Evolutionary conservation across 2,329 filamentous ascomycete species (phyloP), one percentile per base, ranked within the genome.

Genomic region (Cladorrhinum sp.): DNA sequence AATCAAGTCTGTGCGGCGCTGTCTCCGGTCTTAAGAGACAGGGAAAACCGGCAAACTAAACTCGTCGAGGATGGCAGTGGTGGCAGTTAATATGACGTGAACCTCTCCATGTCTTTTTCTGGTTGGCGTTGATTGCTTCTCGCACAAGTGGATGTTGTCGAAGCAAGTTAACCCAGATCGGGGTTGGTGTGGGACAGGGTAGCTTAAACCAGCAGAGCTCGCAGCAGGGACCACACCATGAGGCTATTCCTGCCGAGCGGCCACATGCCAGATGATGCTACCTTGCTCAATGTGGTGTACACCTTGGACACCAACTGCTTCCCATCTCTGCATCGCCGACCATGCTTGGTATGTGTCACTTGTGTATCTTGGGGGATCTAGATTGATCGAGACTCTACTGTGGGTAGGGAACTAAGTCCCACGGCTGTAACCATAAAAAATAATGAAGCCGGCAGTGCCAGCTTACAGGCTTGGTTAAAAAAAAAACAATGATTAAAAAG

Each of bases 41-140:
- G 51, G 29, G 55, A n/a, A 50, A 24, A 20, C 41, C 20, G 23
- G 24, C 55, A n/a, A 41, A 50, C 55, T 58, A 58, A 57, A 57
- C 49, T 57, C 45, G 57, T 63, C 58, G 57, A 60, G 57, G 53
- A 57, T 59, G 54, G 36, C 60, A 63, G 57, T 63, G 53, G 57
- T 59, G 54, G 36, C 62, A 63, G 57, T 64, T 65, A 62, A 64
- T 66, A 62, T 63, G 61, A 45, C 41, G 52, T 51, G 62, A 66
- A 58, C 63, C 64, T 57, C 38, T 62, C 53, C 54, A 54, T 60
- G 61, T 57, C 51, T 38, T 56, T 51, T 52, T 53, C 55, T 16
- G 27, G 45, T 57, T n/a, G 41, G 41, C n/a, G 41, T 20, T 45
- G 41, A 45, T 45, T 45, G n/a, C 41, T 45, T 45, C 10, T 45